Base-by-base conservation (phyloP, 2,329 filamentous ascomycete species). In the Ceratocystis albifundus region DNA sequence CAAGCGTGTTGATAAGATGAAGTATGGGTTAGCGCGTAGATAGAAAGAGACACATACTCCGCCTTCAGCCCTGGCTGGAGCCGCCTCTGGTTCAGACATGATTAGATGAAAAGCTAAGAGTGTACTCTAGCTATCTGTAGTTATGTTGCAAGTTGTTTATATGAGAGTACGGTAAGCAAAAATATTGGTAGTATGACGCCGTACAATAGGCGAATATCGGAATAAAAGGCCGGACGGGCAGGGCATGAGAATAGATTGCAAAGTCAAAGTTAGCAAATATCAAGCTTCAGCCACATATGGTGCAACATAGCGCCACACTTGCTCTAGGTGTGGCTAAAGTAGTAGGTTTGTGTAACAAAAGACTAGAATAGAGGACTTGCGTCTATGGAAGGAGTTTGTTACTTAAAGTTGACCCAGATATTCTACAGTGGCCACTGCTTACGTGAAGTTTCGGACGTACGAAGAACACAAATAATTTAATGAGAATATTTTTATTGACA, bases 61-160 rank as follows among this genome's bases (percentile, higher is more conserved):
- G 46, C 64, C 64, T 55, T 61, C 64, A 20, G 53, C 64, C 48
- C 41, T 22, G 6, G 53, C 53, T 8, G 64, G 64, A 61, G 64
- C 61, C 10, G 41, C 44, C 44, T 46, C 25, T 65, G 41, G 32
- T 46, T 65, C 64, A 17, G 64, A 22, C 64, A 65, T 65, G 22
- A 30, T 32, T 20, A 28, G 17, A 25, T n/a, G 55, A 53, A n/a
- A 53, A 41, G 36, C n/a, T 2, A 22, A 22, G n/a, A 53, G 10
- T 53, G 8, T 25, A 20, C n/a, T 22, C n/a, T n/a, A 8, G 48
- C 6, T 36, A 6, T 36, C 4, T 32, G 55, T 4, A 32, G 53
- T 32, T 17, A 57, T 17, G 20, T 30, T 30, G 15, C 15, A 8
- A 8, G 28, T n/a, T n/a, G 17, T 10, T 25, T 10, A n/a, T 36